Base-by-base conservation (phyloP, 768 basidiomycete genomes). In the Paxillus rubicundulus region DNA sequence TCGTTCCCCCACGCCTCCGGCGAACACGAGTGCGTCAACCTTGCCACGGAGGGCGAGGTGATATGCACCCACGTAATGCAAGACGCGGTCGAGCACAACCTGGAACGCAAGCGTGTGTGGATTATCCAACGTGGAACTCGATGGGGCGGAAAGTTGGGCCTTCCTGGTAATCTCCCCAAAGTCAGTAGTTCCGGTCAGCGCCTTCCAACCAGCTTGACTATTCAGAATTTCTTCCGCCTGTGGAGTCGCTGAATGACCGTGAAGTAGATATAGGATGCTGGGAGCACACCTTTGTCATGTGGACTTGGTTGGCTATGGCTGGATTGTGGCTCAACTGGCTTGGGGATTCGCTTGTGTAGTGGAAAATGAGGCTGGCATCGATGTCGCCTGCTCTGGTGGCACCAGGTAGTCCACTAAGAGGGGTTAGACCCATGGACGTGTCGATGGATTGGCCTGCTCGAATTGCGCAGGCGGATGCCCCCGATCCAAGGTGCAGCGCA, bases 341-440 rank as follows among this genome's bases (percentile, higher is more conserved):
- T 0, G 76, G 76, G 47, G 74, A 73, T 54, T 78, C 78, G 41
- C 81, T 82, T 9, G 58, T 53, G 65, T 87, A 86, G 64, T 96
- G 93, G 72, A 96, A 95, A 56, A 96, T 86, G 46, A 94, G 79
- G 38, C 84, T 85, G 13, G 92, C 90, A 68, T 97, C 94, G 62
- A 95, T 75, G 2, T 80, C 77, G 9, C 94, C 93, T 13, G 85
- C 81, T 45, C 94, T 85, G 1, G 93, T 95, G 2, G 90, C 92
- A 14, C 94, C 93, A 4, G 93, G 92, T 0, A 96, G 74, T 2
- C 92, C 92, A 49, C 84, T 83, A n/a, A 93, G 70, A 4, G 92
- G 93, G 1, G 94, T 94, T 34, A 97, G 79, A 3, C 92, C 93
- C 94, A 97, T 97, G 34, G 82, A 86, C 1, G 92, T 95, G 68